A percentile compares a stretch with the other conserved stretches of the same genome.
phyloP scores from a whole-genome alignment of 805 yeast genomes.

The Lipomyces spencermartinsiae region DNA sequence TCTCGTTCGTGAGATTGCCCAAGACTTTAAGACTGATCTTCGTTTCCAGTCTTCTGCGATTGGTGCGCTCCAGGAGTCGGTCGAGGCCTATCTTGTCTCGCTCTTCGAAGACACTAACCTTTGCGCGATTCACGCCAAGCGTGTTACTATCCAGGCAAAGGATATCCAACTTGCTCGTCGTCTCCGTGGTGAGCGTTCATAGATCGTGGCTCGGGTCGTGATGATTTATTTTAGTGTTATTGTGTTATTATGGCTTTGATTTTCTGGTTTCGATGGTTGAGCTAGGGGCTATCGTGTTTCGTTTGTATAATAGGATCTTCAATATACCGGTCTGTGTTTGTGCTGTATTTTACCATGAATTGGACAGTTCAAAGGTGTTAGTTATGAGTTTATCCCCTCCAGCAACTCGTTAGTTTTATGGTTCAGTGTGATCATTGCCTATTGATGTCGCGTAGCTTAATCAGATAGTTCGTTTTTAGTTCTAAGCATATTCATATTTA shows the following conservation, averaged over 20 bases:
- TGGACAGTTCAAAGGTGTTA: no score
- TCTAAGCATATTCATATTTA: no score
- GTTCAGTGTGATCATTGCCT: no score
- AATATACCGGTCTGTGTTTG: conserved; percentile 29
- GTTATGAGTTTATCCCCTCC: no score
- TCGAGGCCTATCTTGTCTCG: conserved; percentile 86
- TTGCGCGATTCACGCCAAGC: conserved; percentile 93
- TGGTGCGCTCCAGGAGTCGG: conserved; percentile 90
- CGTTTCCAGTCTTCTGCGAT: conserved; percentile 90
- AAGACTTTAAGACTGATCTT: conserved; percentile 83
- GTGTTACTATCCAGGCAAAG: conserved; percentile 91
- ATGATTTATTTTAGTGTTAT: conserved; percentile 5
- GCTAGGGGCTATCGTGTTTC: conserved; percentile 19
- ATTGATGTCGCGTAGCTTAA: no score
- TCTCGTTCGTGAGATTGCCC: conserved; percentile 87
- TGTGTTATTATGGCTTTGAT: conserved; percentile 16
- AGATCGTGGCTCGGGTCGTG: conserved; percentile 7
- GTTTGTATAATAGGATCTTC: conserved; percentile 33
- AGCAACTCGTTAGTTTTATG: no score
- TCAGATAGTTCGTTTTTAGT: no score
- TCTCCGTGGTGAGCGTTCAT: conserved; percentile 70
- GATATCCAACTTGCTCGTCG: conserved; percentile 91
- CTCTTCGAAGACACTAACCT: conserved; percentile 88
- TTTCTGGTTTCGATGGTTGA: conserved; percentile 23
- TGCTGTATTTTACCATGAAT: neutral